phyloP scores from a whole-genome alignment of 495 filamentous ascomycete genomes.

The Aspergillus incahuasiensis region DNA sequence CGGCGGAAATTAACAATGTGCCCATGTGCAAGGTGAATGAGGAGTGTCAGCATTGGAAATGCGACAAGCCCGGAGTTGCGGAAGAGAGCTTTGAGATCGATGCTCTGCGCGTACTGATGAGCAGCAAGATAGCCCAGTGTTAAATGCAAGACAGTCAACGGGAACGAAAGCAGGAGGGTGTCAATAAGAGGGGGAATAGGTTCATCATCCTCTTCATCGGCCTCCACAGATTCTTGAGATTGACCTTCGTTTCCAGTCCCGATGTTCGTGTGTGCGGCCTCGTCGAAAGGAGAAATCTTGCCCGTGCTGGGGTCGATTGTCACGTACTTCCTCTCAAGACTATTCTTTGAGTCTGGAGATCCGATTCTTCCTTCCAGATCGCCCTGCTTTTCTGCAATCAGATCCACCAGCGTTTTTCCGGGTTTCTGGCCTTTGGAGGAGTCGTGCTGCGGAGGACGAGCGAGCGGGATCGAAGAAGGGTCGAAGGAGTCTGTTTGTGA shows the following conservation, averaged over 20 bases:
- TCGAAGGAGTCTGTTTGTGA: constrained; percentile 10
- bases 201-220: constrained; percentile 16
- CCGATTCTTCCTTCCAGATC: constrained; percentile 22
- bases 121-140: constrained; percentile 88
- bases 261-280: background rate
- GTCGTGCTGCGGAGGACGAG: constrained; percentile 29
- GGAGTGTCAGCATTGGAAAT: constrained; percentile 39
- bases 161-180: constrained; percentile 51
- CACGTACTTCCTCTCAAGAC: constrained; percentile 31
- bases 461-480: constrained; percentile 31
- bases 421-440: constrained; percentile 24
- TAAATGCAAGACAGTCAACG: constrained; percentile 76
- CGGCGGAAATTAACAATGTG: constrained; percentile 34
- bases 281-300: constrained; percentile 29
- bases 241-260: constrained; percentile 19
- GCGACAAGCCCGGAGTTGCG: constrained; percentile 34
- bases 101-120: constrained; percentile 76
- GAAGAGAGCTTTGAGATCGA: constrained; percentile 54
- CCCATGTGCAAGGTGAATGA: constrained; percentile 44
- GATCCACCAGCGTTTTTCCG: constrained; percentile 46
- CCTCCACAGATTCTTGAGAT: constrained; percentile 10
- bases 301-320: constrained; percentile 34
- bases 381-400: constrained; percentile 45
- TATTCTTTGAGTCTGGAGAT: constrained; percentile 3
- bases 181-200: constrained; percentile 41